Base-by-base conservation (phyloP, 169 alveolate genomes). In the Plasmodium blacklocki region DNA sequence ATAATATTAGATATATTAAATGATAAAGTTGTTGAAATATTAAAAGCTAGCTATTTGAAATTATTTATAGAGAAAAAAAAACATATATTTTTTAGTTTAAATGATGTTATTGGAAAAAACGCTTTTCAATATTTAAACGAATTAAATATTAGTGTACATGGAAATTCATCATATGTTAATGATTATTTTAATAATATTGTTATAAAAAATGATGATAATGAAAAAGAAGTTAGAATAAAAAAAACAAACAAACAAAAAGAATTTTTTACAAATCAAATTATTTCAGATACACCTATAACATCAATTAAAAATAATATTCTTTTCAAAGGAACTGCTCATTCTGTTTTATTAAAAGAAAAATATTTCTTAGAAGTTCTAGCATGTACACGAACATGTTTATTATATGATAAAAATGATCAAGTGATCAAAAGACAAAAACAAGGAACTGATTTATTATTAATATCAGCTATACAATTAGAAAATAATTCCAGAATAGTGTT, bases 261-360 rank as follows among this genome's bases (percentile, higher is more conserved):
- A 11, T 86, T 86, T 52, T 86, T 71, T 73, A 72, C 92, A 21
- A 66, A 43, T 32, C 70, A 71, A 86, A 60, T 86, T 47, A 86
- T 86, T 71, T 21, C 64, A 26, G 15, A 73, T 26, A 86, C 88
- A 0, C 88, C 92, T 23, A 86, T 86, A 39, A 29, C 45, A 71
- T 6, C 32, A n/a, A 21, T 56, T 23, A 23, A 26, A 54, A 12
- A 19, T 32, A 71, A 66, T 12, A 59, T 86, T 2, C 56, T 86
- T 62, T 86, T 60, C 49, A 72, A 86, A 73, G 92, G 92, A 12
- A 86, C 92, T 6, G 92, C 88, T 15, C 92, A 86, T 71, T 62
- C 74, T 4, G 60, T 86, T 39, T 71, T 71, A 32, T 32, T 62
- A 21, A 73, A 86, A 49, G 23, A 63, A 18, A 86, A 86, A 45